These are phyloP conservation scores for Penicillium griseofulvum DNA, from an alignment of 2,329 filamentous ascomycete genomes.

Conservation along the genomic window DNA sequence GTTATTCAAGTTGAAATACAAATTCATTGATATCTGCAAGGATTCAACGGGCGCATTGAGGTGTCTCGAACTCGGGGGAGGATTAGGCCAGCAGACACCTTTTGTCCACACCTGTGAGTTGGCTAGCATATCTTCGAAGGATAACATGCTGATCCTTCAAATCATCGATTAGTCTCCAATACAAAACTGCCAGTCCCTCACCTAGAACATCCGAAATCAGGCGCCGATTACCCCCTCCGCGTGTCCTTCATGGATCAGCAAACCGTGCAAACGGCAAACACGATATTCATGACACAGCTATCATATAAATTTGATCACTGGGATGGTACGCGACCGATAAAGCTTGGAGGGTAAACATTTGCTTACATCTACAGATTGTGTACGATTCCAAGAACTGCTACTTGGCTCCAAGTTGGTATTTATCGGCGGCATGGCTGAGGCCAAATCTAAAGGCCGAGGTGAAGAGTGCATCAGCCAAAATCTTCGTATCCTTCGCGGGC, in stretches of 20 bases:
- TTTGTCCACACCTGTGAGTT: slow-evolving; percentile 41
- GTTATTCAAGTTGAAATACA: slow-evolving; percentile 42
- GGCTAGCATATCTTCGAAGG: not conserved
- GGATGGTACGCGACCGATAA: slow-evolving; percentile 30
- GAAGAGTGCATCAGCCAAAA: slow-evolving; percentile 48
- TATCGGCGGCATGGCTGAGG: slow-evolving; percentile 43
- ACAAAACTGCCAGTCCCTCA: slow-evolving; percentile 42
- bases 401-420: slow-evolving; percentile 41
- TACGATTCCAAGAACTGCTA: slow-evolving; percentile 42
- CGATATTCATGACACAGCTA: slow-evolving; percentile 41
- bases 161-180: slow-evolving; percentile 31
- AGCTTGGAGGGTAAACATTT: not conserved
- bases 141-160: not conserved
- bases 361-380: slow-evolving; percentile 34
- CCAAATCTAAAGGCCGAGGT: slow-evolving; percentile 44
- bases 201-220: slow-evolving; percentile 42
- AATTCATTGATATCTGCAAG: slow-evolving; percentile 41
- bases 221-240: slow-evolving; percentile 34
- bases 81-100: slow-evolving; percentile 34
- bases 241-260: slow-evolving; percentile 46
- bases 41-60: slow-evolving; percentile 37
- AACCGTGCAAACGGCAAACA: slow-evolving; percentile 40
- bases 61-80: slow-evolving; percentile 40
- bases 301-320: slow-evolving; percentile 45
- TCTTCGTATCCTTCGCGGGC: slow-evolving; percentile 38